phyloP scores from a whole-genome alignment of 345 rosid species.

The Salix koriyanagi region DNA sequence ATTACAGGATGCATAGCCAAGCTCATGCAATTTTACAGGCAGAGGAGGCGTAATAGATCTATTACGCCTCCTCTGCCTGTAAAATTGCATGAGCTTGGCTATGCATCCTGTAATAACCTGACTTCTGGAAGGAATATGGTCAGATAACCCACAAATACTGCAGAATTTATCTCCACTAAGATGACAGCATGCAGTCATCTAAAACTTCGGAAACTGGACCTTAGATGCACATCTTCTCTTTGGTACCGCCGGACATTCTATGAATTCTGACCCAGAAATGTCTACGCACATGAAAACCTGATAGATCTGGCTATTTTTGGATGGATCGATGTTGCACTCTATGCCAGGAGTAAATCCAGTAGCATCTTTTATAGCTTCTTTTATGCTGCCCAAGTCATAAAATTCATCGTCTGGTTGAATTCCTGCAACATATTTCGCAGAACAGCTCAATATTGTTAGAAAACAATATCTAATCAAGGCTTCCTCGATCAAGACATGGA shows the following conservation, averaged over 20 bases:
- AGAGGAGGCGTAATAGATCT: background rate
- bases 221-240: slow-evolving; percentile 39
- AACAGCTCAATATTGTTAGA: too few relatives aligned
- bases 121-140: background rate
- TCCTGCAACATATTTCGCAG: slow-evolving; percentile 21
- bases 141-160: background rate
- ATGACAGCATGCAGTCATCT: background rate
- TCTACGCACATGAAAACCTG: slow-evolving; percentile 67
- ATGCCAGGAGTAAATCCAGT: slow-evolving; percentile 54
- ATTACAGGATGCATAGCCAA: background rate
- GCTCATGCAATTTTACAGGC: background rate
- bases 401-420: slow-evolving; percentile 57
- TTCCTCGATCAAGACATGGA: background rate
- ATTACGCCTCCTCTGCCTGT: too few relatives aligned
- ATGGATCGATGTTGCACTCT: slow-evolving; percentile 54
- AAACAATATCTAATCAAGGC: background rate
- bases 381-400: slow-evolving; percentile 37
- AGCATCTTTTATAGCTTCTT: slow-evolving; percentile 41
- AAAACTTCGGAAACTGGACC: slow-evolving; percentile 64
- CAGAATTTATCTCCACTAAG: background rate
- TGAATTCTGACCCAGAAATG: slow-evolving; percentile 55
- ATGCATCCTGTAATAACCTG: too few relatives aligned
- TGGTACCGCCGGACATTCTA: slow-evolving; percentile 56
- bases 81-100: too few relatives aligned
- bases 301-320: slow-evolving; percentile 44